Percentiles rank a stretch among this genome's conserved stretches.
phyloP scores from a whole-genome alignment of 2,329 filamentous ascomycete species.

The Allantophomopsis lycopodina region DNA sequence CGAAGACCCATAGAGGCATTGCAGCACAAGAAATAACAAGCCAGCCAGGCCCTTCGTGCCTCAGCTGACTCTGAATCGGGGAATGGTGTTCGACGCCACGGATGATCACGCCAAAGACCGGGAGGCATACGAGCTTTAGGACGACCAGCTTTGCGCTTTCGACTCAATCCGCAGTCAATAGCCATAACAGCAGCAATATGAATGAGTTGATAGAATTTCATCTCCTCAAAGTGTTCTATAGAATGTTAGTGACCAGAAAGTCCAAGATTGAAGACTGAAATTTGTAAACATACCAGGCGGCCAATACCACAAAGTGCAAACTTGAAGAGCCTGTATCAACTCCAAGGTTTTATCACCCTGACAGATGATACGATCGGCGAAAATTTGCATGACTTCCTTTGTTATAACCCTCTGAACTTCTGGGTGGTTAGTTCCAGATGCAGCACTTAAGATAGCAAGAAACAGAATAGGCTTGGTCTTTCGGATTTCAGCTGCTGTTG shows the following conservation, averaged over 20 bases:
- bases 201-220: slow-evolving; percentile 36
- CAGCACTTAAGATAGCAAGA: slow-evolving; percentile 50
- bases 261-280: no score
- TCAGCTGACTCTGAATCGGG: slow-evolving; percentile 19
- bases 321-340: slow-evolving; percentile 31
- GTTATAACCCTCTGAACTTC: slow-evolving; percentile 27
- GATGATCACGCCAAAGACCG: slow-evolving; percentile 23
- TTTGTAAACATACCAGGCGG: slow-evolving; percentile 12
- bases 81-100: slow-evolving; percentile 24
- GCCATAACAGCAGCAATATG: slow-evolving; percentile 36
- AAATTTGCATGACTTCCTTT: slow-evolving; percentile 31
- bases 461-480: slow-evolving; percentile 51
- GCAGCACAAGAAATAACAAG: slow-evolving; percentile 20
- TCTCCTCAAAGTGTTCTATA: slow-evolving; percentile 28
- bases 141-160: slow-evolving; percentile 12
- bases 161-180: slow-evolving; percentile 20
- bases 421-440: slow-evolving; percentile 38
- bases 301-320: slow-evolving; percentile 34
- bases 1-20: slow-evolving; percentile 28
- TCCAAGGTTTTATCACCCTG: slow-evolving; percentile 35
- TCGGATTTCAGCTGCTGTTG: slow-evolving; percentile 40
- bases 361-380: slow-evolving; percentile 31
- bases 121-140: slow-evolving; percentile 20
- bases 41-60: slow-evolving; percentile 19
- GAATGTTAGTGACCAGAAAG: background rate